These are phyloP conservation scores for Micromonas pusilla DNA, from an alignment of 139 green algal species.

Conservation along the genomic window DNA sequence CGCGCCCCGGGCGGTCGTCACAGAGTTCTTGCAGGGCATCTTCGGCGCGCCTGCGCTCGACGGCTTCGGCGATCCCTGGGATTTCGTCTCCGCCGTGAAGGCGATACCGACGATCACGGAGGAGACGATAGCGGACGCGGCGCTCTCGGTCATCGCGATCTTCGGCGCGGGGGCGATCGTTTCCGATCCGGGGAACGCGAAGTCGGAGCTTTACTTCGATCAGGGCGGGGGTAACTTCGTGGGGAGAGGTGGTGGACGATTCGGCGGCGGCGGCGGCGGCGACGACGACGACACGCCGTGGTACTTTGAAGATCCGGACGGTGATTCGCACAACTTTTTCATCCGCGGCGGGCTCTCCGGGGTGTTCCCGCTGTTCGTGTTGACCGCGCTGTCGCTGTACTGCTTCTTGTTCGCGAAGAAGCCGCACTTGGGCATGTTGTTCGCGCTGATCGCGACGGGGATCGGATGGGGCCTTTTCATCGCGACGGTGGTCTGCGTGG, in stretches of 20 bases:
- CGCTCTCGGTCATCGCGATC: not conserved
- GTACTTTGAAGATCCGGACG: not conserved
- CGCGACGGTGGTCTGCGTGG: not conserved
- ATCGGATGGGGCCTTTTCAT: constrained; percentile 17
- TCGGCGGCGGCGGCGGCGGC: not conserved
- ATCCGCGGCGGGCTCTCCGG: not conserved
- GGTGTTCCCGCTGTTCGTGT: not conserved
- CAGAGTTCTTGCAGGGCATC: not conserved
- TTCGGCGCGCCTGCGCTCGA: not conserved
- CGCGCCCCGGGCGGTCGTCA: not conserved
- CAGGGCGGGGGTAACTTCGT: not conserved
- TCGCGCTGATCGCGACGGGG: not conserved
- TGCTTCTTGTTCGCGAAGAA: constrained; percentile 6
- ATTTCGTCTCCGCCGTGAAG: not conserved
- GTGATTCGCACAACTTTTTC: not conserved
- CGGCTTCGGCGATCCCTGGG: not conserved
- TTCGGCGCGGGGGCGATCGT: not conserved
- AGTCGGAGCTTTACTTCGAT: not conserved
- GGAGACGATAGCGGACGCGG: not conserved
- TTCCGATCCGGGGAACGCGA: not conserved
- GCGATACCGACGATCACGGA: not conserved
- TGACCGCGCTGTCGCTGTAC: not conserved
- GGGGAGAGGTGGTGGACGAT: not conserved
- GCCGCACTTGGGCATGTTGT: constrained; percentile 5
- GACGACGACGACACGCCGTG: not conserved